Evolutionary conservation across 805 yeast genomes (phyloP), one percentile per base, ranked within the genome.

Genomic region (Suhomyces canberraensis): DNA sequence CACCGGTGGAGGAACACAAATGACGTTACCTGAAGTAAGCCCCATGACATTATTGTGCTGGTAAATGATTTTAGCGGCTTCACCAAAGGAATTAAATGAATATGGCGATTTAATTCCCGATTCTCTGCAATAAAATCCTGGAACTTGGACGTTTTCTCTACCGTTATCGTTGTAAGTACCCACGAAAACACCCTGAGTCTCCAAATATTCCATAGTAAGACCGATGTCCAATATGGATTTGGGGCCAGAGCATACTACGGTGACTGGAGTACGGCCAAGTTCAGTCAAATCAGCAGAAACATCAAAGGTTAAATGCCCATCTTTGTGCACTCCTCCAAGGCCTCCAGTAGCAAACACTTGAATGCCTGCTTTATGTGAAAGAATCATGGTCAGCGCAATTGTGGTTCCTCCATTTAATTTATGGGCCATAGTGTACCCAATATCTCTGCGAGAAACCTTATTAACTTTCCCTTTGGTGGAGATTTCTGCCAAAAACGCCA

Each of bases 171-270:
- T 79, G 41, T 60, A 61, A 0, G 96, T 88, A 4, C 82, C 75
- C 7, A 88, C 95, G 48, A 82, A 83, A 1, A 88, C 95, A 11
- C 96, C 96, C 59, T 87, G 89, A 0, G 96, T 88, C 57, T 88
- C 96, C 36, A 88, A 66, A 52, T 81, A 86, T 56, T 88, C 96
- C 73, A 87, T 69, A 0, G 96, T 89, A 44, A 83, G 70, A 8
- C 73, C 78, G 37, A 89, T 81, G 51, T 88, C 96, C 38, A 88
- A 64, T 35, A 88, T 87, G 25, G 89, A 79, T 55, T 88, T 88
- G 2, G 96, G 95, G 0, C 96, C 96, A 6, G 95, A 81, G 55
- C 96, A 88, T 8, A 88, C 90, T n/a, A 88, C 96, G 0, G 88
- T 79, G 1, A 88, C 88, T 0, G 90, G 86, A 0, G 95, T 89